Evolutionary conservation across 2,329 filamentous ascomycete species (phyloP), one percentile per base, ranked within the genome.

Genomic region (Claviceps sp.): DNA sequence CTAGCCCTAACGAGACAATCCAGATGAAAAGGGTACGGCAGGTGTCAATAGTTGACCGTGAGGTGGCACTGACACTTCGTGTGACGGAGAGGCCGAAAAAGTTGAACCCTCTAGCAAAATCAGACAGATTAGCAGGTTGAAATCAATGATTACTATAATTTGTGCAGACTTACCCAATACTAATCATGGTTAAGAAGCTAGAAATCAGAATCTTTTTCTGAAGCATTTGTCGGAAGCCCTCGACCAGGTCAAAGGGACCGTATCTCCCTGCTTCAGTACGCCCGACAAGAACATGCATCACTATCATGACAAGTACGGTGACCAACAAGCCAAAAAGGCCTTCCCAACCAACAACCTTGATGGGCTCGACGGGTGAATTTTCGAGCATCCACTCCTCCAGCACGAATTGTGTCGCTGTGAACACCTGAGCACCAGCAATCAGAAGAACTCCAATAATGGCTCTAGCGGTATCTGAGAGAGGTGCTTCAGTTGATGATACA

Each of bases 21-120:
- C 93, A 98, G 69, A 98, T 97, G 71, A 98, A 97, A 1, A 98
- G 79, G 0, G 93, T 98, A 42, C 91, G 83, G 74, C 90, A 97
- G 1, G 93, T 98, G 67, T 98, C 93, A 61, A 98, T 97, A 37
- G 91, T 97, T 37, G 88, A 95, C 55, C 93, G 82, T 1, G 91
- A 88, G 0, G 93, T 98, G 11, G 93, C 93, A 56, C 86, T 94
- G 58, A 98, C 88, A 56, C 72, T 83, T 55, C 88, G 82, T 1
- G 93, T 98, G 8, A 98, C 91, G 0, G 87, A 93, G 9, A 98
- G 79, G 7, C 93, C 93, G 68, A 98, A 98, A 74, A 95, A 98
- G 72, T 98, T 98, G 79, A 97, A 98, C 51, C 91, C 90, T 57
- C 88, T 94, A 37, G 43, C 34, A 55, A 20, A 43, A 55, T 51